Conservation (phyloP, 2,329 filamentous ascomycete species). For the Calycina herbarum region DNA sequence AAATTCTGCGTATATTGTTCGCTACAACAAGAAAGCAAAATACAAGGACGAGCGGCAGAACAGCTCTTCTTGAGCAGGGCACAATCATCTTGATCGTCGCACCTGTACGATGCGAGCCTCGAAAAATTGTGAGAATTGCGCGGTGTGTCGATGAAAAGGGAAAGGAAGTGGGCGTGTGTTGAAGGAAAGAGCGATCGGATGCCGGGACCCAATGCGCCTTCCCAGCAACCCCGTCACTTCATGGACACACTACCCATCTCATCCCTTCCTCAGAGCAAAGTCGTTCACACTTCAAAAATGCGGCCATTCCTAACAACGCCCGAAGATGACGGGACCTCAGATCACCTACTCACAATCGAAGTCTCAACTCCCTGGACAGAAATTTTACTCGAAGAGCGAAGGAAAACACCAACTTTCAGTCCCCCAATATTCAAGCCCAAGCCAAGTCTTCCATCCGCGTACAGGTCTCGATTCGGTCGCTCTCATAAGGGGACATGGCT, state of each 20-base stretch:
- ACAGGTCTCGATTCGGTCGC: slow-evolving; percentile 12
- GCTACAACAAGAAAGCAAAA: slow-evolving; percentile 15
- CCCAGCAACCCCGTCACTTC: not conserved
- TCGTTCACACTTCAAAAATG: not conserved
- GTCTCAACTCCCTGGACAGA: slow-evolving; percentile 26
- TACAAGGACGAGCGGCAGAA: slow-evolving; percentile 24
- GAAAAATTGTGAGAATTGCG: not conserved
- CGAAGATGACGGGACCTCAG: not conserved
- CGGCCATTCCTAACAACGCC: not conserved
- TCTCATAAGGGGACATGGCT: slow-evolving; percentile 16
- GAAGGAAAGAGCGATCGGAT: not conserved
- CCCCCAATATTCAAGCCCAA: not conserved
- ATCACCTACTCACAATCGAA: slow-evolving; percentile 3
- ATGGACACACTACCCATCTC: not conserved
- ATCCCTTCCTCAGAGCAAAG: not conserved
- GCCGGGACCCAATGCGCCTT: not conserved
- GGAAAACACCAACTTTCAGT: slow-evolving; percentile 13
- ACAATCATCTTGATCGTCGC: slow-evolving; percentile 3
- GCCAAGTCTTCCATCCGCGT: not conserved
- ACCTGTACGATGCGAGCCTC: not conserved
- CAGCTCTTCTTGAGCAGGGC: slow-evolving; percentile 16
- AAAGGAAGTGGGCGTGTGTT: not conserved
- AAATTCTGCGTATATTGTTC: not conserved
- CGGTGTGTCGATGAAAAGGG: not conserved
- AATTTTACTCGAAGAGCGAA: slow-evolving; percentile 24